Conservation (phyloP, 176 grass and related monocot species). For the Eragrostis curvula region DNA sequence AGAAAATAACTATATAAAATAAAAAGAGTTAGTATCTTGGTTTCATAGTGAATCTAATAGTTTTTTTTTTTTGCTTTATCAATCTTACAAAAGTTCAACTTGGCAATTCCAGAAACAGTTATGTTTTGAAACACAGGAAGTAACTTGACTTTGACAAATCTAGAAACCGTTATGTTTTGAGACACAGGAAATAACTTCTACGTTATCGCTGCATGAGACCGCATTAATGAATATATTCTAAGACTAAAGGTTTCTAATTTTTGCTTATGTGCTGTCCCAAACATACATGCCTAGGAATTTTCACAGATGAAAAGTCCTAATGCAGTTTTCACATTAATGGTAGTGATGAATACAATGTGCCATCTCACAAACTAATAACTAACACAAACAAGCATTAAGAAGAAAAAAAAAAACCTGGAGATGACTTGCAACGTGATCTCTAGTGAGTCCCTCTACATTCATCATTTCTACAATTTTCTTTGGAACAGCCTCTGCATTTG, state of each 20-base stretch:
- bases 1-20: too few species aligned
- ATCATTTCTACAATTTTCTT: constrained; percentile 72
- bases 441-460: constrained; percentile 58
- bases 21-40: too few species aligned
- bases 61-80: too few species aligned
- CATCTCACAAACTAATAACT: not conserved
- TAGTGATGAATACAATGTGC: not conserved
- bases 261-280: not conserved
- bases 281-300: not conserved
- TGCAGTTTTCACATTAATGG: not conserved
- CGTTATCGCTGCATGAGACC: not conserved
- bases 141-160: too few species aligned
- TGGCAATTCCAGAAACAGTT: too few species aligned
- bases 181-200: too few species aligned
- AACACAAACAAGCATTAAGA: not conserved
- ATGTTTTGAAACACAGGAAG: too few species aligned
- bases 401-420: constrained; percentile 63
- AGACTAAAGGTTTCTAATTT: not conserved
- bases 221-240: constrained; percentile 1
- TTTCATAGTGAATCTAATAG: too few species aligned
- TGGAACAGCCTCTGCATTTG: constrained; percentile 60
- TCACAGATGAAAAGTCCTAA: not conserved
- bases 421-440: constrained; percentile 74
- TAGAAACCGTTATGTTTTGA: too few species aligned
- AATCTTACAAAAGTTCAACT: too few species aligned